Base-by-base conservation (phyloP, 1,284 basidiomycete species). In the Pyrrhoderma lamaoense region DNA sequence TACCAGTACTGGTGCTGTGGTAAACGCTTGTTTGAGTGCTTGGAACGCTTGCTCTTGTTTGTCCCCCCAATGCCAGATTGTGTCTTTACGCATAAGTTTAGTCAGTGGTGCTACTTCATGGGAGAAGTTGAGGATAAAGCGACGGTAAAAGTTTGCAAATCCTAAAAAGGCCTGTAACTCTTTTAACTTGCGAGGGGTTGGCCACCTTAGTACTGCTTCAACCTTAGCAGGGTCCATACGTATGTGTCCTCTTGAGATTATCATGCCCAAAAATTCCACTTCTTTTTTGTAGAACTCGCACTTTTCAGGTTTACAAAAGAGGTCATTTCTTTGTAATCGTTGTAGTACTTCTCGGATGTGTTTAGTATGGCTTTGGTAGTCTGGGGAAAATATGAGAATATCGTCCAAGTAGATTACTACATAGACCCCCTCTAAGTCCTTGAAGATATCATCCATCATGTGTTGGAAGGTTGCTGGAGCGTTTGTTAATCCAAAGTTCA, bases 401-500 rank as follows among this genome's bases (percentile, higher is more conserved):
- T 42, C 18, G 40, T 42, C 40, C 13, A 42, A 19, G 21, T 42
- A 42, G 40, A 42, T 42, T 9, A 42, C 21, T 19, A 42, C 40
- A 16, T 37, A 37, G 9, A 16, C 16, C 35, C 35, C 35, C 16
- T 42, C n/a, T n/a, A n/a, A n/a, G n/a, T 58, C 42, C 23, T 47
- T 8, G 34, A 57, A 53, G 25, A 56, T 46, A n/a, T 48, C 46
- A 35, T 52, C 39, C 53, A 54, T 54, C 25, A 47, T 5, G 9
- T 4, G 5, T 42, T 70, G 68, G 56, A 68, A 67, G 0, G 61
- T 57, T 0, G 67, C 62, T 0, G 70, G 70, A 8, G 65, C 65
- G 53, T 73, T 74, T 40, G 63, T 65, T 2, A 72, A 58, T 0
- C 71, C 65, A 47, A 67, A 67, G 0, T 62, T 63, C 66, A 69